Percentiles rank a stretch among this genome's conserved stretches.
These are phyloP conservation scores for Ustilago shanxiensis DNA, from an alignment of 1,284 basidiomycete genomes.

Conservation along the genomic window DNA sequence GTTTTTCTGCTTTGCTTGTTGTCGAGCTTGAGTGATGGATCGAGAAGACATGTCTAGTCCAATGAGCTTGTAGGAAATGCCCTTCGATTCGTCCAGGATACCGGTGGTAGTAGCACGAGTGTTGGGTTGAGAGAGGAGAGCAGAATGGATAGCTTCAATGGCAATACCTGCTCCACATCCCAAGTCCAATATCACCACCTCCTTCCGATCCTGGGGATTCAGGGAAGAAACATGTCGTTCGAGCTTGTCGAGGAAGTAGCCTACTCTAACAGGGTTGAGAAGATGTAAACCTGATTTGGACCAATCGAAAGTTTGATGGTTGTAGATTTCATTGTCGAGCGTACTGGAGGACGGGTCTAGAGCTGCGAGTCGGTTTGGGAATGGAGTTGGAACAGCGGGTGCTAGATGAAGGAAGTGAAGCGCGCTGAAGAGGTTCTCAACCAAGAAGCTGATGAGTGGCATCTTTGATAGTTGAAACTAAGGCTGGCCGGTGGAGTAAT, in stretches of 20 bases:
- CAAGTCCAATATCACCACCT: constrained; percentile 28
- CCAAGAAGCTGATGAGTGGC: constrained; percentile 5
- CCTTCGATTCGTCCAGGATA: neutral
- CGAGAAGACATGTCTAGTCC: constrained; percentile 32
- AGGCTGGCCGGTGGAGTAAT: too few relatives aligned
- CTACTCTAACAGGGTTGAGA: constrained; percentile 45
- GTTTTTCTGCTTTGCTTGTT: neutral
- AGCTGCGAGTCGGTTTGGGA: constrained; percentile 60
- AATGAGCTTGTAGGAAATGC: constrained; percentile 17
- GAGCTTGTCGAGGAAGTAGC: constrained; percentile 45
- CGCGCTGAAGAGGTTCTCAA: constrained; percentile 23
- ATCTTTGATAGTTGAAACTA: neutral
- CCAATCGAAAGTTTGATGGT: constrained; percentile 40
- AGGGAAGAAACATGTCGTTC: constrained; percentile 9
- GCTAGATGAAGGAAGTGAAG: constrained; percentile 39
- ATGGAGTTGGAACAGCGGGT: constrained; percentile 49
- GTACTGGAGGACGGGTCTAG: constrained; percentile 59
- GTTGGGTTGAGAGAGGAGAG: neutral
- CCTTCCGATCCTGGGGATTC: neutral
- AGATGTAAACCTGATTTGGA: constrained; percentile 30
- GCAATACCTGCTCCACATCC: constrained; percentile 52
- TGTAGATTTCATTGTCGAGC: constrained; percentile 53
- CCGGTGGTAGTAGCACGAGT: neutral
- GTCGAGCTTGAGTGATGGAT: constrained; percentile 28
- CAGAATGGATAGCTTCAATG: constrained; percentile 42